Conservation (phyloP, 352 stramenopile species). For the Thalassiosira mediterranea region DNA sequence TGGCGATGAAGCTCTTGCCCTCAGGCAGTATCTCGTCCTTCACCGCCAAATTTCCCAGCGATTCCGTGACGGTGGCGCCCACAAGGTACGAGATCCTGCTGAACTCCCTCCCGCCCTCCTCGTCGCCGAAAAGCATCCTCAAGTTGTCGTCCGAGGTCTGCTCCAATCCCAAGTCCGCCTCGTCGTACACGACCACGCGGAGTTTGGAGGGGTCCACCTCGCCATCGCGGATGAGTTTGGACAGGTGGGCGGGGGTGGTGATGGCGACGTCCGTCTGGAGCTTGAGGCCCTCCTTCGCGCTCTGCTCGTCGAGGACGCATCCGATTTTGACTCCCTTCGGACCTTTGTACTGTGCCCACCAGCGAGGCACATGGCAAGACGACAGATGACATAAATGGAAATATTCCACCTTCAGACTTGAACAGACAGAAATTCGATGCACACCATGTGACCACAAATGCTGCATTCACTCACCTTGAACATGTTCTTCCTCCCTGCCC, state of each 20-base stretch:
- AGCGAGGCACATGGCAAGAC: too few relatives aligned
- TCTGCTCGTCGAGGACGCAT: constrained; percentile 80
- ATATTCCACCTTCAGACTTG: too few relatives aligned
- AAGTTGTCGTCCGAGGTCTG: constrained; percentile 63
- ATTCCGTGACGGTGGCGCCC: constrained; percentile 78
- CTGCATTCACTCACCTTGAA: constrained; percentile 65
- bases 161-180: constrained; percentile 82
- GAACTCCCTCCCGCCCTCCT: constrained; percentile 62
- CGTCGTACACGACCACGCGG: constrained; percentile 73
- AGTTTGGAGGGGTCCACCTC: constrained; percentile 76
- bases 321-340: constrained; percentile 80
- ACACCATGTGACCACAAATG: not conserved
- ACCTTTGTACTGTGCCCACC: constrained; percentile 64
- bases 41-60: constrained; percentile 74
- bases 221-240: constrained; percentile 71
- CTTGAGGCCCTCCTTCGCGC: constrained; percentile 75
- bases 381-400: too few relatives aligned
- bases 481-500: constrained; percentile 63
- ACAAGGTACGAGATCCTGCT: constrained; percentile 75
- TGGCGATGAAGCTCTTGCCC: constrained; percentile 78
- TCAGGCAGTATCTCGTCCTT: constrained; percentile 71
- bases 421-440: not conserved
- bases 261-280: constrained; percentile 83
- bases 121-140: constrained; percentile 68
- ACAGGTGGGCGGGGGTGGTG: constrained; percentile 75